phyloP scores from a whole-genome alignment of 768 basidiomycete species.

The Agaricus sinodeliciosus region DNA sequence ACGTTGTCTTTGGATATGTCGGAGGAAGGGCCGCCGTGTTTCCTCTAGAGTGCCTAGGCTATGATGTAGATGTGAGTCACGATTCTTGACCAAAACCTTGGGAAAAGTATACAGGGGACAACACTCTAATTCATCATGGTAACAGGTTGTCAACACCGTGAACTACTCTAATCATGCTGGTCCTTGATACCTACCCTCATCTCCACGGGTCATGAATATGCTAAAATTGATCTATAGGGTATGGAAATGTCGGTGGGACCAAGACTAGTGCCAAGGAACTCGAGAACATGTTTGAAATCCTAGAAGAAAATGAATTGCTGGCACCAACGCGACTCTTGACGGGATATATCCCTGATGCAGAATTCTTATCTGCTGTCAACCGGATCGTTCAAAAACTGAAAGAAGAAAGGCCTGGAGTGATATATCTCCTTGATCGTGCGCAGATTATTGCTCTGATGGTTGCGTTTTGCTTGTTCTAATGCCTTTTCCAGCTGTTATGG shows the following conservation, averaged over 20 bases:
- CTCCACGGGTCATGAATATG: too few relatives aligned
- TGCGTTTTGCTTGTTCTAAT: neutral
- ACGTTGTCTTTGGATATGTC: constrained; percentile 91
- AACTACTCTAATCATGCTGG: constrained; percentile 95
- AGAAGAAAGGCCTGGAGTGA: constrained; percentile 45
- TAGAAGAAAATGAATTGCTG: constrained; percentile 76
- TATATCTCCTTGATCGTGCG: constrained; percentile 93
- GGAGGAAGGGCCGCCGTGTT: constrained; percentile 80
- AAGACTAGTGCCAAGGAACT: constrained; percentile 76
- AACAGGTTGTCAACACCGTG: constrained; percentile 82
- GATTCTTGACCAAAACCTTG: constrained; percentile 1
- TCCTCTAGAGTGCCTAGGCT: constrained; percentile 81
- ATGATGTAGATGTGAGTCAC: constrained; percentile 83
- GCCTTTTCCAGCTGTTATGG: constrained; percentile 71
- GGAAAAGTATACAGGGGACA: constrained; percentile 9
- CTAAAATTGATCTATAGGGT: constrained; percentile 44
- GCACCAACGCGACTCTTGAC: constrained; percentile 71
- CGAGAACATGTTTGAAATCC: constrained; percentile 59
- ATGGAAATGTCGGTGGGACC: constrained; percentile 74
- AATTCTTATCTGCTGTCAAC: constrained; percentile 62
- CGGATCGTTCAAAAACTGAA: constrained; percentile 58
- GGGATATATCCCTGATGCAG: constrained; percentile 86
- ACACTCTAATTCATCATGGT: constrained; percentile 1
- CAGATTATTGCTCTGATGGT: constrained; percentile 7
- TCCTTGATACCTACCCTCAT: constrained; percentile 21